Base-by-base conservation (phyloP, 1,284 basidiomycete genomes). In the Trichosporon sp. region DNA sequence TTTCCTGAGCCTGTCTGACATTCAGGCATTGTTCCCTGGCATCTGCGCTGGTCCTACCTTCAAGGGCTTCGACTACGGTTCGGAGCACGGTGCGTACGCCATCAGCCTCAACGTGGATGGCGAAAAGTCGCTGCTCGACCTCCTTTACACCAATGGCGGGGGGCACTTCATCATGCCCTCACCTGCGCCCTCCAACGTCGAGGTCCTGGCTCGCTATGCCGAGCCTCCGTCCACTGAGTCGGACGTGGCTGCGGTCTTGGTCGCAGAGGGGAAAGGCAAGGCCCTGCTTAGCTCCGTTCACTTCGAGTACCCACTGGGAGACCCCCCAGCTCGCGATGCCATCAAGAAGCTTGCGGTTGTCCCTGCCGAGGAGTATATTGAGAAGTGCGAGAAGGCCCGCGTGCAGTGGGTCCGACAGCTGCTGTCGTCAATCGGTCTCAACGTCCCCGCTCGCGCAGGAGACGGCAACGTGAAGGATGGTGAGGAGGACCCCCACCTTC, bases 261-360 rank as follows among this genome's bases (percentile, higher is more conserved):
- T 82, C 46, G 72, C 69, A 0, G 79, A 87, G n/a, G 86, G 85
- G 0, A 72, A 76, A 21, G 90, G 90, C 2, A 83, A 79, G 27
- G 84, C 86, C 0, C 74, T 86, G 1, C 78, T 91, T 6, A 89
- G 86, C 83, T 84, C 84, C 2, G 82, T 86, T 0, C 87, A 86
- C 70, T 82, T 88, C 21, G 90, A 91, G 73, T 86, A 86, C 69
- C 82, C 87, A 2, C 72, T 85, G 36, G 73, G 80, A 60, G 77
- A 80, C 58, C 82, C 84, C 31, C 82, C 82, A 9, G 81, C 80
- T 4, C 69, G 78, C n/a, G 74, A 81, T 19, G 77, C 81, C 4
- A 78, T 82, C 7, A 62, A 66, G 13, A 74, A 75, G 46, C 71
- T 73, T 19, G 64, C 72, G 4, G 62, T 71, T 23, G 64, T 60